A percentile compares a stretch with the other conserved stretches of the same genome.
These are phyloP conservation scores for Myxozyma monticola DNA, from an alignment of 805 yeast species.

Conservation along the genomic window DNA sequence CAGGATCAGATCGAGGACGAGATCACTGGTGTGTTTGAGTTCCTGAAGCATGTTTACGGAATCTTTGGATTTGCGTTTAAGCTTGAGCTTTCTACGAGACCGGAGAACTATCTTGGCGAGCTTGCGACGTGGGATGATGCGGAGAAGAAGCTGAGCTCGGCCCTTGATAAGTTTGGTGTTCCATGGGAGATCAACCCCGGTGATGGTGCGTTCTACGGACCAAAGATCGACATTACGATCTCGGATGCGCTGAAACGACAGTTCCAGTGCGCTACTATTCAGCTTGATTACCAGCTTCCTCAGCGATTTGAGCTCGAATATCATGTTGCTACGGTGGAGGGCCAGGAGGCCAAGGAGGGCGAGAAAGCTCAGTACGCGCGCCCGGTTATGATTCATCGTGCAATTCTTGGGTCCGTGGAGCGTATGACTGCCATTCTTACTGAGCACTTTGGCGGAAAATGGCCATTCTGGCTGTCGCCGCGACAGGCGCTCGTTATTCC, in stretches of 20 bases:
- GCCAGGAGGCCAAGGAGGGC: constrained; percentile 40
- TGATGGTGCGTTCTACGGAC: constrained; percentile 84
- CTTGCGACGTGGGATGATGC: constrained; percentile 79
- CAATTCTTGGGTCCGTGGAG: constrained; percentile 96
- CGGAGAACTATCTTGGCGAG: constrained; percentile 75
- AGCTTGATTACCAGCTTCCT: constrained; percentile 92
- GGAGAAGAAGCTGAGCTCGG: constrained; percentile 62
- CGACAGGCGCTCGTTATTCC: constrained; percentile 96
- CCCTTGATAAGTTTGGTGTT: constrained; percentile 56
- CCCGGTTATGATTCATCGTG: constrained; percentile 99
- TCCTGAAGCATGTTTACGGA: constrained; percentile 72
- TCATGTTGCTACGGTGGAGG: constrained; percentile 39
- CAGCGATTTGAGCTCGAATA: constrained; percentile 74
- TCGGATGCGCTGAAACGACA: constrained; percentile 76
- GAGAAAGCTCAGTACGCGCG: constrained; percentile 53
- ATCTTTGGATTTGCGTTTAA: constrained; percentile 66
- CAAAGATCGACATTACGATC: constrained; percentile 76
- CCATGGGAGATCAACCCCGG: constrained; percentile 77
- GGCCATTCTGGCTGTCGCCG: constrained; percentile 99
- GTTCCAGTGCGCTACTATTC: constrained; percentile 95
- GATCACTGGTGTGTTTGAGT: constrained; percentile 65
- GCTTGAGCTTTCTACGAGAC: constrained; percentile 81
- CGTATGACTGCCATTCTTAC: constrained; percentile 98
- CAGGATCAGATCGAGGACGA: constrained; percentile 73
- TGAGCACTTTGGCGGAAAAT: constrained; percentile 97